Evolutionary conservation across 257 asterid species (phyloP).

Genomic region (Solanum paucissectum): DNA sequence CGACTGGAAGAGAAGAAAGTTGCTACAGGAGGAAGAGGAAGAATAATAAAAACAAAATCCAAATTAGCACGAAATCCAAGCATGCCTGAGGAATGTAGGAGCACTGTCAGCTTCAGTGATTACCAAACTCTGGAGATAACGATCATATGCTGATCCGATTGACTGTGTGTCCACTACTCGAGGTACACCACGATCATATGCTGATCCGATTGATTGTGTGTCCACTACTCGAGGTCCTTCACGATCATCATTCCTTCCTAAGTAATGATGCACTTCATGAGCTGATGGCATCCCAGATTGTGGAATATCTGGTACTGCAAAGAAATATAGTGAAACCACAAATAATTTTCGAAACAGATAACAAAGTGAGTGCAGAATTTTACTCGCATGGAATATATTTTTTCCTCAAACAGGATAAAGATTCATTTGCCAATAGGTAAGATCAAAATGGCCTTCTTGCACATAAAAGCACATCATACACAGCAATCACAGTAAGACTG

Average conservation of each 20-base stretch:
- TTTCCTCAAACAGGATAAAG: background rate
- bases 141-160: conserved; percentile 44
- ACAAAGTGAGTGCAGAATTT: background rate
- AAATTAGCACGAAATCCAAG: conserved; percentile 3
- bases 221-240: conserved; percentile 28
- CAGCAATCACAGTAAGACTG: background rate
- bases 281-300: conserved; percentile 14
- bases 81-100: background rate
- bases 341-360: background rate
- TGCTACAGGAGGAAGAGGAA: conserved; percentile 18
- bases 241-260: conserved; percentile 20
- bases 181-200: conserved; percentile 19
- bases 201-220: conserved; percentile 8
- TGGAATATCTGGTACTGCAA: conserved; percentile 10
- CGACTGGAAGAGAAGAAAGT: conserved; percentile 22
- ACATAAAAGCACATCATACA: background rate
- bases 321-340: background rate
- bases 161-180: conserved; percentile 25
- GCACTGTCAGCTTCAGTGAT: background rate
- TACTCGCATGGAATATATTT: background rate
- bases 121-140: conserved; percentile 47
- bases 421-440: background rate
- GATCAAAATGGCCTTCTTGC: background rate
- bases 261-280: conserved; percentile 20
- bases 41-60: background rate